A percentile compares a stretch with the other conserved stretches of the same genome.
Evolutionary conservation across 306 rosid genomes (phyloP).

Genomic region (Sophora flavescens): DNA sequence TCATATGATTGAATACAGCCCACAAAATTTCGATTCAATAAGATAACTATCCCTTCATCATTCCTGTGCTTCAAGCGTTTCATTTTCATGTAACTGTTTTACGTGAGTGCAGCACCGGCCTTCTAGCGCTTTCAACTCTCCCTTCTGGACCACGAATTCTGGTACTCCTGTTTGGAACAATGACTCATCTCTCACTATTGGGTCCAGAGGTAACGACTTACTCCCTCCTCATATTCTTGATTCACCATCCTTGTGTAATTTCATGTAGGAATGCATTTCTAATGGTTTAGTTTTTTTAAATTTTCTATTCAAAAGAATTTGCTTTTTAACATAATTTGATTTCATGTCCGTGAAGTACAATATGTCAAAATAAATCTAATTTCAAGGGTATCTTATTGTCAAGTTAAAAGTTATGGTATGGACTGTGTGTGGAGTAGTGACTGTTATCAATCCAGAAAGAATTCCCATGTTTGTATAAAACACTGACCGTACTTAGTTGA

Average conservation of each 20-base stretch:
- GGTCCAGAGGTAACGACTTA: slow-evolving; percentile 65
- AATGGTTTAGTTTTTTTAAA: neutral
- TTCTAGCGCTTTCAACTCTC: slow-evolving; percentile 79
- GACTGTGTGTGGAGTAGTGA: neutral
- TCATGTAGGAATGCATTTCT: neutral
- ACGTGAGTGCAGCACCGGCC: slow-evolving; percentile 69
- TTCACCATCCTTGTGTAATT: neutral
- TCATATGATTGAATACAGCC: no score
- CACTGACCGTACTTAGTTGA: neutral
- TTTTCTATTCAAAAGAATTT: neutral
- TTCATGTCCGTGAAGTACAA: neutral
- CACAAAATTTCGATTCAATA: no score
- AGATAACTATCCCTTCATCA: neutral
- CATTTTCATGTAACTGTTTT: neutral
- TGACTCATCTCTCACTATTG: slow-evolving; percentile 71
- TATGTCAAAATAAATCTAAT: neutral
- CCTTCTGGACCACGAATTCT: slow-evolving; percentile 84
- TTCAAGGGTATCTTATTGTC: neutral
- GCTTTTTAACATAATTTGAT: neutral
- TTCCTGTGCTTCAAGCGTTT: neutral
- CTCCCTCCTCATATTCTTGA: neutral
- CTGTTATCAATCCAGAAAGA: neutral
- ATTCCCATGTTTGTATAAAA: neutral
- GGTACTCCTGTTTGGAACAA: slow-evolving; percentile 95
- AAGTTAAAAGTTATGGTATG: neutral